Evolutionary conservation across 208 protist species (phyloP).

Genomic region (Trypanosoma brucei): DNA sequence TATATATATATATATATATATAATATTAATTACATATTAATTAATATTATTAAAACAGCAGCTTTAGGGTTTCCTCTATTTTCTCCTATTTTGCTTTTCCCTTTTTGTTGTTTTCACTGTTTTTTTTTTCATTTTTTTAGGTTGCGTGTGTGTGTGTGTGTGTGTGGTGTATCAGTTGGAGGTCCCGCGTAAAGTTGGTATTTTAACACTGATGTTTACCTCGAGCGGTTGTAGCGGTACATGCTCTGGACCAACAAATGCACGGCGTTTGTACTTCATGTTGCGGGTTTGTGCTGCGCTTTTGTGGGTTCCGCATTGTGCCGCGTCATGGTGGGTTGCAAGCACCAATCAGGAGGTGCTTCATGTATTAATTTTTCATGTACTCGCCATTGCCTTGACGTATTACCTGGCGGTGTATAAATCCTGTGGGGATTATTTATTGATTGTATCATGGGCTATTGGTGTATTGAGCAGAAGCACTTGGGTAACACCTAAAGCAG

Average conservation of each 20-base stretch:
- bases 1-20: no score
- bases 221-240: not conserved
- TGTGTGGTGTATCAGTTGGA: no score
- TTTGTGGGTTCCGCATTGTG: conserved; percentile 65
- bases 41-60: no score
- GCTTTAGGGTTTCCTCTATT: no score
- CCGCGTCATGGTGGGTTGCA: conserved; percentile 55
- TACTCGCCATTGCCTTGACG: conserved; percentile 32
- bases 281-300: conserved; percentile 34
- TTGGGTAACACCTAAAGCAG: conserved; percentile 37
- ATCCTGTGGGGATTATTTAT: conserved; percentile 61
- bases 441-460: conserved; percentile 62
- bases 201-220: not conserved
- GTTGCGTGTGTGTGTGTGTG: no score
- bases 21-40: no score
- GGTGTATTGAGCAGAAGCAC: conserved; percentile 54
- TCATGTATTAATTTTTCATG: conserved; percentile 39
- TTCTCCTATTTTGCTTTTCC: no score
- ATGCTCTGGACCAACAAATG: not conserved
- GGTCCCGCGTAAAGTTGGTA: no score
- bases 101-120: no score
- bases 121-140: no score
- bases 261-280: conserved; percentile 4
- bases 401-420: conserved; percentile 48
- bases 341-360: conserved; percentile 19